Conservation (phyloP, 2,329 filamentous ascomycete species). For the Tympanopsis confertula region DNA sequence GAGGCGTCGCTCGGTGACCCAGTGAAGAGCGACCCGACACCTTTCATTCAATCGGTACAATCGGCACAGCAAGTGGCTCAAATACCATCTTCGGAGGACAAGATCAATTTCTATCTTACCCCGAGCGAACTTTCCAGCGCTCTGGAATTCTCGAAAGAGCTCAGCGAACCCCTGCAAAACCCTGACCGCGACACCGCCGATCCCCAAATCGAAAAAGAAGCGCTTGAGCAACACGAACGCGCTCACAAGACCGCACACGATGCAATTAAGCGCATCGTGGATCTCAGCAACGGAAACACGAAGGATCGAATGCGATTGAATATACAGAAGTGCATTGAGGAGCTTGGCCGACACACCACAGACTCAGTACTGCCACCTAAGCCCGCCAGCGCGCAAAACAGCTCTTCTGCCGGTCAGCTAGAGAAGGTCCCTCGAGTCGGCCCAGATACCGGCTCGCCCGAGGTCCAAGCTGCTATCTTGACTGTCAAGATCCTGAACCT, state of each 20-base stretch:
- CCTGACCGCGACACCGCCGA: conserved; percentile 23
- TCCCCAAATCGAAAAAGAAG: conserved; percentile 20
- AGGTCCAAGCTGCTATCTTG: conserved; percentile 94
- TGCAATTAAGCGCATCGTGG: conserved; percentile 70
- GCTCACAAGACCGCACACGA: conserved; percentile 49
- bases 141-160: conserved; percentile 52
- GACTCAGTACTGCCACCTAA: conserved; percentile 59
- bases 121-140: conserved; percentile 55
- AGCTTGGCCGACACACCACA: conserved; percentile 84
- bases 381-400: conserved; percentile 28
- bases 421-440: conserved; percentile 48
- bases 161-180: conserved; percentile 45
- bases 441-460: conserved; percentile 83
- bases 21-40: conserved; percentile 65
- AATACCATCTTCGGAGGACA: conserved; percentile 31
- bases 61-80: conserved; percentile 31
- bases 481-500: conserved; percentile 85
- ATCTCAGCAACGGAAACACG: conserved; percentile 64
- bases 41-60: conserved; percentile 75
- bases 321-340: conserved; percentile 70
- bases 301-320: conserved; percentile 74
- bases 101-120: conserved; percentile 69
- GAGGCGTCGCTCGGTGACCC: conserved; percentile 62
- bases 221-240: conserved; percentile 25
- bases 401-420: conserved; percentile 23